These are phyloP conservation scores for Cercospora beticola DNA, from an alignment of 2,329 filamentous ascomycete genomes.

Conservation along the genomic window DNA sequence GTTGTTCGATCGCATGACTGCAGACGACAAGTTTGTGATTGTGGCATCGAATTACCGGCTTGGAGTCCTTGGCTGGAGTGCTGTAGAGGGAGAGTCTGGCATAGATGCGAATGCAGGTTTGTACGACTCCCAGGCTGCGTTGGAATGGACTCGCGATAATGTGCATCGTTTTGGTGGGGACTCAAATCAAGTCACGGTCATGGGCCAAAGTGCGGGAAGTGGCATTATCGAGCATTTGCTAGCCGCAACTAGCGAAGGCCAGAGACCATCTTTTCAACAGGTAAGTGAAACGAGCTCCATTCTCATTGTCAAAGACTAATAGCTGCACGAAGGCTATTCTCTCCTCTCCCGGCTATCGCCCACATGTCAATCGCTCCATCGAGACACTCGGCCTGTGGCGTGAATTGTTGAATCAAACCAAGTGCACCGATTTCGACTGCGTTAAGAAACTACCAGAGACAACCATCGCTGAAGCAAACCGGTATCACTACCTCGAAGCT, in stretches of 20 bases:
- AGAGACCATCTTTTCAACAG: not conserved
- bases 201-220: not conserved
- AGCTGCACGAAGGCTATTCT: not conserved
- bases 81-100: not conserved
- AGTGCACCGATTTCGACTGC: not conserved
- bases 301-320: not conserved
- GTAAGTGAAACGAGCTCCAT: not conserved
- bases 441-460: not conserved
- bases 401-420: not conserved
- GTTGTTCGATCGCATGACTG: not conserved
- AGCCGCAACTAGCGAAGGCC: not conserved
- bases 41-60: not conserved
- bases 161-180: not conserved
- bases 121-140: not conserved
- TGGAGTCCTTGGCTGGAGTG: not conserved
- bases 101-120: not conserved
- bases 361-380: not conserved
- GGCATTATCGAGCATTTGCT: not conserved
- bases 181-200: not conserved
- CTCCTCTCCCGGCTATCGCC: not conserved
- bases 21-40: not conserved
- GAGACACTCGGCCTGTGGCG: not conserved
- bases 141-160: not conserved
- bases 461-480: not conserved
- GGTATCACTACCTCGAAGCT: not conserved